These are phyloP conservation scores for Colletotrichum tropicicola DNA, from an alignment of 2,329 filamentous ascomycete genomes.

Conservation along the genomic window DNA sequence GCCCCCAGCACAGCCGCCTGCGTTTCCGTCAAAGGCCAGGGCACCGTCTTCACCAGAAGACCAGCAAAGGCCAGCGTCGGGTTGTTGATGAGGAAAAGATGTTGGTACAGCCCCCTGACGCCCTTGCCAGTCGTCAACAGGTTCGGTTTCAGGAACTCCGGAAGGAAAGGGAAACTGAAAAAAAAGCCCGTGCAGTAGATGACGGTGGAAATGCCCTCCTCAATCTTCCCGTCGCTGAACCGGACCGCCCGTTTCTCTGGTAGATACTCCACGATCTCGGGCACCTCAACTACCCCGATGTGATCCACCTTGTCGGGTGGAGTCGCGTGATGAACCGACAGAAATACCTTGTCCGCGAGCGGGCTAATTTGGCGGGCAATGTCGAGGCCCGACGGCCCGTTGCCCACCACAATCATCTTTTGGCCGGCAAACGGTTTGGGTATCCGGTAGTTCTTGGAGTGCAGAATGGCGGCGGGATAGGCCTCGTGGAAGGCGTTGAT, in stretches of 20 bases:
- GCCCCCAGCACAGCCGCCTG: slow-evolving; percentile 82
- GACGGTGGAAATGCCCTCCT: slow-evolving; percentile 72
- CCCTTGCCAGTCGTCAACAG: slow-evolving; percentile 75
- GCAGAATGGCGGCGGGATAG: slow-evolving; percentile 70
- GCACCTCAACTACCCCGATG: slow-evolving; percentile 58
- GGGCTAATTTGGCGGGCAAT: slow-evolving; percentile 79
- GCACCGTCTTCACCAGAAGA: slow-evolving; percentile 85
- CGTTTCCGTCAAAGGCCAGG: slow-evolving; percentile 82
- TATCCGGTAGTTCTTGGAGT: slow-evolving; percentile 83
- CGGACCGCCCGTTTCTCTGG: slow-evolving; percentile 65
- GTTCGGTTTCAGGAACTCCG: slow-evolving; percentile 47
- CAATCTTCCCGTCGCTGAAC: slow-evolving; percentile 71
- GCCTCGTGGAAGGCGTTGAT: slow-evolving; percentile 66
- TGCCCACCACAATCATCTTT: slow-evolving; percentile 86
- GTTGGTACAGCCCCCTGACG: slow-evolving; percentile 78
- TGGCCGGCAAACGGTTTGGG: slow-evolving; percentile 70
- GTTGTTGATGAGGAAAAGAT: slow-evolving; percentile 78
- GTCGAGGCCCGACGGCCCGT: slow-evolving; percentile 84
- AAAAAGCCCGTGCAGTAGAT: slow-evolving; percentile 86
- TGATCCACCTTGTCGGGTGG: slow-evolving; percentile 54
- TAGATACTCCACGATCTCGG: slow-evolving; percentile 67
- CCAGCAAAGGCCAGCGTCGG: slow-evolving; percentile 83
- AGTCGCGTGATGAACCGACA: slow-evolving; percentile 66
- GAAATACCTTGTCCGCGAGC: slow-evolving; percentile 67
- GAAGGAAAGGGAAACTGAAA: slow-evolving; percentile 77